Evolutionary conservation across 2,329 filamentous ascomycete species (phyloP).

Genomic region (Monilinia fructigena): DNA sequence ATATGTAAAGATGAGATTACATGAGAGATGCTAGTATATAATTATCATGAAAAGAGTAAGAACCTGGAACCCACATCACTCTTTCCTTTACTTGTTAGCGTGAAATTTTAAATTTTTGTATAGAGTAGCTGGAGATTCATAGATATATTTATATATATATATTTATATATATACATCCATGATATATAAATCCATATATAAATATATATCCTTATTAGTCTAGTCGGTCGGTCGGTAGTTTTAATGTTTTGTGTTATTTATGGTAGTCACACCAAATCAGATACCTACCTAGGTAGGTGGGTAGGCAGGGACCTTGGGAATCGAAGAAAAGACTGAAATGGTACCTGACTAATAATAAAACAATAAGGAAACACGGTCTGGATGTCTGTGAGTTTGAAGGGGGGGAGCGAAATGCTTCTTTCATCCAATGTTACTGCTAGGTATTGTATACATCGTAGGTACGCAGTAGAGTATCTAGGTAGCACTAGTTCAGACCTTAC

Average conservation of each 20-base stretch:
- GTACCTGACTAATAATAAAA: neutral
- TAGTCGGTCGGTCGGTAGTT: neutral
- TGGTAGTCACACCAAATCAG: neutral
- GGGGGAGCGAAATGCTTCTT: neutral
- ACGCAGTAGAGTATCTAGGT: too few species aligned
- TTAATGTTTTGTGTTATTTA: neutral
- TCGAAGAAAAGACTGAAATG: too few species aligned
- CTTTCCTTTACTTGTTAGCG: neutral
- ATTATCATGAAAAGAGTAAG: neutral
- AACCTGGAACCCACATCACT: neutral
- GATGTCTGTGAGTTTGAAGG: neutral
- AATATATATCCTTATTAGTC: too few species aligned
- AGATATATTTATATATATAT: too few species aligned
- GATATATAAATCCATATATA: too few species aligned
- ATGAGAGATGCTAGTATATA: neutral
- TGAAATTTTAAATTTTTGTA: neutral
- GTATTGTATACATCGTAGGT: too few species aligned
- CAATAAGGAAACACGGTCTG: too few species aligned
- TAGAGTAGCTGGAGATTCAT: neutral
- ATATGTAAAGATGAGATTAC: neutral
- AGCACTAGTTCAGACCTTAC: too few species aligned
- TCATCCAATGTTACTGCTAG: neutral
- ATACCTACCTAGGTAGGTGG: neutral
- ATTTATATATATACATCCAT: too few species aligned
- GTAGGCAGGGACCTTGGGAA: neutral